phyloP scores from a whole-genome alignment of 78 protist species.

The Dictyostelium capitatum region DNA sequence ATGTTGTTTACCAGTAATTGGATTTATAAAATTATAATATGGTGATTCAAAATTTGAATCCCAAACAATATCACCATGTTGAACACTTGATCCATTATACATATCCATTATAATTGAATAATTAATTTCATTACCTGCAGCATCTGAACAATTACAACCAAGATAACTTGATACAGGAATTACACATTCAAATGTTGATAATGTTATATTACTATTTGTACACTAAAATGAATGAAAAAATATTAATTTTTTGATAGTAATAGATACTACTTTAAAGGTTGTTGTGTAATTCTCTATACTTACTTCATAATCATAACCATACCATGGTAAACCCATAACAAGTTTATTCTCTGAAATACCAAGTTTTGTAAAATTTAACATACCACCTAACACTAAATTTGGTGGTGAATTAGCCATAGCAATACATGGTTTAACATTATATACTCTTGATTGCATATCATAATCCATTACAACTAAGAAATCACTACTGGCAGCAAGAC shows the following conservation, averaged over 20 bases:
- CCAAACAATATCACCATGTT: constrained; percentile 41
- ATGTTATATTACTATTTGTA: not conserved
- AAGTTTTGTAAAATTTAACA: constrained; percentile 46
- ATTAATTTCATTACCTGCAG: constrained; percentile 69
- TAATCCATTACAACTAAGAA: constrained; percentile 86
- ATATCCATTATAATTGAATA: constrained; percentile 24
- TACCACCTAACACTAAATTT: constrained; percentile 27
- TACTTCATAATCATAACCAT: constrained; percentile 54
- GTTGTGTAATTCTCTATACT: no score
- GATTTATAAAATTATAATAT: constrained; percentile 61
- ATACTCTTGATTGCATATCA: constrained; percentile 73
- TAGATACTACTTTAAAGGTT: no score
- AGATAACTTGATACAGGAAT: not conserved
- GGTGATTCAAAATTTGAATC: constrained; percentile 48
- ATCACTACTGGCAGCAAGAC: constrained; percentile 63
- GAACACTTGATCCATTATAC: not conserved
- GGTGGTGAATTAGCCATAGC: constrained; percentile 87
- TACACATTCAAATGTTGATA: not conserved
- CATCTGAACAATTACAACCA: constrained; percentile 59
- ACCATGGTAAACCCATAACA: constrained; percentile 87
- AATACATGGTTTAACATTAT: constrained; percentile 9
- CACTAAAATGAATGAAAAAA: no score
- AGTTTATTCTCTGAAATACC: constrained; percentile 54
- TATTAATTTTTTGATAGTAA: no score
- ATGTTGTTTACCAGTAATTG: not conserved